Evolutionary conservation across 1,284 basidiomycete species (phyloP), one percentile per base, ranked within the genome.

Genomic region (Cryptococcus maquisensis): DNA sequence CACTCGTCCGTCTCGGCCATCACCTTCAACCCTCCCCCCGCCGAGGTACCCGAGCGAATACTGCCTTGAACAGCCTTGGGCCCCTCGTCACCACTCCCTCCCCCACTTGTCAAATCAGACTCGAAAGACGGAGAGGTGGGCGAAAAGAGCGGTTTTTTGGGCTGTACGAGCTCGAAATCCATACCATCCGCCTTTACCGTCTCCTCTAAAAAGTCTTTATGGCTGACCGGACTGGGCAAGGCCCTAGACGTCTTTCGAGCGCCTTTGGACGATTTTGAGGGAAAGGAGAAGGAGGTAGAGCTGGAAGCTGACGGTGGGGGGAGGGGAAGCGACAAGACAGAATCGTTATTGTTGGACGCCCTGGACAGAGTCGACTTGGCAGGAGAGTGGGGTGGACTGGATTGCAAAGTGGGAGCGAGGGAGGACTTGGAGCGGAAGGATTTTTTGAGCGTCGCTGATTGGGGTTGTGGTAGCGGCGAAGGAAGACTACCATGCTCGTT

Each of bases 161-260:
- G 73, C 39, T 72, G 68, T 28, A 76, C 56, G n/a, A 76, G 59
- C 51, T 74, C 69, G 54, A 76, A 76, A 55, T 75, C 73, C 57
- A 76, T 63, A 18, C 74, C 74, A 32, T 71, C 71, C 7, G 67
- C 66, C 50, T 69, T 70, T 51, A 74, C 62, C 1, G 68, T 73
- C 16, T 69, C 71, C 35, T 74, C 72, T 12, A 55, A 56, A 49
- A 64, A 74, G 49, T 76, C 74, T 24, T 66, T 68, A 53, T 71
- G 65, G n/a, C 63, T 66, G 6, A 74, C 66, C 0, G 69, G 66
- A n/a, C 66, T 61, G 2, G 62, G 48, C 21, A 63, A 38, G 12
- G 57, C 49, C 23, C 56, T 49, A 2, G 57, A 20, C n/a, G 24
- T 44, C 40, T 62, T 58, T 16, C 54, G 45, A 2, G 62, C 58